Evolutionary conservation across 176 grass and related monocot genomes (phyloP), one percentile per base, ranked within the genome.

Genomic region (Musa schizocarpa): DNA sequence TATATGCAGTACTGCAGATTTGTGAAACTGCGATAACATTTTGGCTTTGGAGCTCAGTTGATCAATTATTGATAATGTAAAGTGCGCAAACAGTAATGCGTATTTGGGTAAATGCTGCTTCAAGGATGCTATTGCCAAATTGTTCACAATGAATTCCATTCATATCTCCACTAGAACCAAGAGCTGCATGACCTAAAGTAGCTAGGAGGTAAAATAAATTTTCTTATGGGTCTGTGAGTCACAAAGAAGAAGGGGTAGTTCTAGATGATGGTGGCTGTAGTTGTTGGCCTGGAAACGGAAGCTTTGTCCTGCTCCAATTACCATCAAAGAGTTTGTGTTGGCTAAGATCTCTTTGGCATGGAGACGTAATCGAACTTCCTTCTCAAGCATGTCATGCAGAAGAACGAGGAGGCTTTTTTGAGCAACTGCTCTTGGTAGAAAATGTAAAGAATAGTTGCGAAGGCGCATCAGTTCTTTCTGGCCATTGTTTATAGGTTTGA

Each of bases 401-500:
- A 66, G 65, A 14, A 68, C 25, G 17, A 11, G 14, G 65, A 43
- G 34, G 11, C 27, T 14, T 16, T 14, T 34, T n/a, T 13, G 53
- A 57, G 21, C 70, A 72, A 53, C 70, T 22, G 70, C 25, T 25
- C 22, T 74, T 25, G 22, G 13, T 25, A 16, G 49, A 74, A 62
- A 62, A 62, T 62, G 57, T 62, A 62, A 17, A 49, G n/a, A 53
- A 23, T 12, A 52, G 24, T 21, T 21, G 2, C 9, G 6, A 23
- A 24, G 29, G 23, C 1, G 34, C 13, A 16, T 17, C 13, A 8
- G n/a, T 20, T 71, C 17, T 19, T 51, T 26, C 0, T 43, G 57
- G 52, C 72, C 72, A 29, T 74, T 74, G 72, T 74, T 55, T 29
- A 74, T 74, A 74, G 11, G 72, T 16, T 74, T 74, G 52, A 74